These are phyloP conservation scores for Aspergillus quadrilineatus DNA, from an alignment of 2,329 filamentous ascomycete species.

Conservation along the genomic window DNA sequence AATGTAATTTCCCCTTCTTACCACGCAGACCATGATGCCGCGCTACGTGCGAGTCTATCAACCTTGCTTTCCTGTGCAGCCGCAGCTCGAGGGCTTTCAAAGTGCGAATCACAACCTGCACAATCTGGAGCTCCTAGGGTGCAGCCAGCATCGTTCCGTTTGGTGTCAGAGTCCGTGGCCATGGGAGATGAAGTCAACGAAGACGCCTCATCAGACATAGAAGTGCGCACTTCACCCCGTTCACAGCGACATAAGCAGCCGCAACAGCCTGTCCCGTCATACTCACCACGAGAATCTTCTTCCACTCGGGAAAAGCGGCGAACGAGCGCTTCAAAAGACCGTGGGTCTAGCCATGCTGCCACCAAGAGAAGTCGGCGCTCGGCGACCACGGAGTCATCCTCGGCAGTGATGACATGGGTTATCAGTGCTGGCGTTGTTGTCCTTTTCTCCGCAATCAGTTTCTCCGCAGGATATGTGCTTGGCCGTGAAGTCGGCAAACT, in stretches of 20 bases:
- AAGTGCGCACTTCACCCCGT: constrained; percentile 21
- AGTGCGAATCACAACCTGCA: constrained; percentile 45
- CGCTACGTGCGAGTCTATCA: constrained; percentile 86
- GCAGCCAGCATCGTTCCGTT: constrained; percentile 55
- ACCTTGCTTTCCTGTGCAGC: constrained; percentile 93
- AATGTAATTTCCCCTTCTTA: constrained; percentile 72
- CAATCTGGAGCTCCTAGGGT: constrained; percentile 27
- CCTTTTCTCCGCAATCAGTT: constrained; percentile 63
- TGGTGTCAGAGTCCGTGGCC: constrained; percentile 61
- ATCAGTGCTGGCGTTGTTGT: constrained; percentile 65
- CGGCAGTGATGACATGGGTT: constrained; percentile 64
- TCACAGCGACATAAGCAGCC: constrained; percentile 25
- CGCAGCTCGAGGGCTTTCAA: constrained; percentile 78
- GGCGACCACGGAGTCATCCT: constrained; percentile 30
- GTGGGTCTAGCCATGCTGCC: constrained; percentile 27
- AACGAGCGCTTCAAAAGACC: constrained; percentile 42
- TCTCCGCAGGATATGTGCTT: constrained; percentile 63
- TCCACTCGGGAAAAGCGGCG: constrained; percentile 31
- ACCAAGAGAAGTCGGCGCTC: constrained; percentile 38
- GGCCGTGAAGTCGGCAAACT: constrained; percentile 58
- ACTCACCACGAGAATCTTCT: constrained; percentile 13
- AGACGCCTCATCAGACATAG: constrained; percentile 21
- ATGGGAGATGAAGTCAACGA: constrained; percentile 44
- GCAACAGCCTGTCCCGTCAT: constrained; percentile 21
- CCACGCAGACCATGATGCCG: constrained; percentile 88